phyloP scores from a whole-genome alignment of 1,284 basidiomycete genomes.

The Phlebopus sp. region DNA sequence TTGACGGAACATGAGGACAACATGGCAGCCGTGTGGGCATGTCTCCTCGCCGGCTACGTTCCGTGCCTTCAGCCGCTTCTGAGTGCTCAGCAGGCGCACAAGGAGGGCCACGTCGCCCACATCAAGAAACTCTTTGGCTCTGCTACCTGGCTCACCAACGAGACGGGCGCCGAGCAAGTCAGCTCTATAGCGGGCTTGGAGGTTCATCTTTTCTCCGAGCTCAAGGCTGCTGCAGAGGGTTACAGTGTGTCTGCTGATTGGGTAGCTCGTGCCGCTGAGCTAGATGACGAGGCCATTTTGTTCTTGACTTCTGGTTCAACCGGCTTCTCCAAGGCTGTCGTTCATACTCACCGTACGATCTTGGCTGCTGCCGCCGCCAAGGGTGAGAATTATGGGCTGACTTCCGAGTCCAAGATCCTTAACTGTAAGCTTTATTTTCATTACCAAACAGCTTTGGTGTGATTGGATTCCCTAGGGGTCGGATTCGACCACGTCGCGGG shows the following conservation, averaged over 20 bases:
- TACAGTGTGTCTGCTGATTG: conserved; percentile 1
- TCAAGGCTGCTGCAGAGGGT: conserved; percentile 1
- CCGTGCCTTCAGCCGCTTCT: conserved; percentile 10
- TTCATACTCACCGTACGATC: conserved; percentile 22
- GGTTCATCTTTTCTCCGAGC: conserved; percentile 6
- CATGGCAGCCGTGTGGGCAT: conserved; percentile 12
- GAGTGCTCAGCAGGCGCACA: conserved; percentile 8
- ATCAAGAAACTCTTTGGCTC: conserved; percentile 5
- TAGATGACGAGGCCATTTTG: conserved; percentile 13
- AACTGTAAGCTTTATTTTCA: too few species aligned
- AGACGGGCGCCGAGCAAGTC: conserved; percentile 7
- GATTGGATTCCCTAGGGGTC: conserved; percentile 24
- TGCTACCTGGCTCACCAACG: conserved; percentile 9
- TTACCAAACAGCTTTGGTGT: too few species aligned
- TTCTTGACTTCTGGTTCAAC: conserved; percentile 29
- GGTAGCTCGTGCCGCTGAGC: conserved; percentile 1
- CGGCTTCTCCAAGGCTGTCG: conserved; percentile 28
- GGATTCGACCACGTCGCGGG: conserved; percentile 39
- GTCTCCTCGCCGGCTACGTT: conserved; percentile 9
- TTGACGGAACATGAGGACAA: conserved; percentile 12
- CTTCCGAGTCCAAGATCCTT: too few species aligned
- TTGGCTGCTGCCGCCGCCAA: conserved; percentile 12
- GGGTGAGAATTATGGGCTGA: conserved; percentile 6
- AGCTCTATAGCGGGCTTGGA: conserved; percentile 4
- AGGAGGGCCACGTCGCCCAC: conserved; percentile 9